Base-by-base conservation (phyloP, 2,329 filamentous ascomycete species). In the Sphaerulina vaccinii region DNA sequence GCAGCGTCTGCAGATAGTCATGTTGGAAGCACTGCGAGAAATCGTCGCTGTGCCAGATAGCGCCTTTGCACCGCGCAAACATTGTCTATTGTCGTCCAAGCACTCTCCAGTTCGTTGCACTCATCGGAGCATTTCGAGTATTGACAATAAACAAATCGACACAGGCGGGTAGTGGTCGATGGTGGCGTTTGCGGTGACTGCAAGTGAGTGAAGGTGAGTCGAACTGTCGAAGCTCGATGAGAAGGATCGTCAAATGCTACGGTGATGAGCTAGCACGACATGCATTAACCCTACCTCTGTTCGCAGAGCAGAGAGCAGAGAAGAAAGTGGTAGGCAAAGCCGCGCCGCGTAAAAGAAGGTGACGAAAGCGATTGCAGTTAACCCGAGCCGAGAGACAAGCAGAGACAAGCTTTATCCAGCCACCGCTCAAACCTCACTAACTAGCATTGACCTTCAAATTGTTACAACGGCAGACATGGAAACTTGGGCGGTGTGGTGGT, bases 1-100 rank as follows among this genome's bases (percentile, higher is more conserved):
- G 78, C 40, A 95, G 76, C 55, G 88, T 83, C 71, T 88, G 85
- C 48, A 95, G 80, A 70, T 88, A 91, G 70, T 89, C 83, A 69
- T 74, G 75, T 66, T 82, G 78, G 61, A 86, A 84, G 66, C 83
- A 86, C 51, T 61, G 65, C 38, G 80, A 80, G 63, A 86, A 77
- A 69, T 86, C 83, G 68, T 86, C 83, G 55, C 72, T 68, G 59
- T 74, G 72, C 83, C 83, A 86, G 58, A 82, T 66, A 29, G 80
- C 78, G 65, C 75, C 75, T 65, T 73, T 72, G 69, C 83, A 85
- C 61, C 74, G 74, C 60, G 75, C 77, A 58, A 80, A 76, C 81
- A 65, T 67, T 39, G 45, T 33, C 33, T 43, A 33, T 38, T 13
- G 19, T 8, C 29, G 39, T 32, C 33, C 8, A n/a, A 9, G 23